Conservation (phyloP, 2,329 filamentous ascomycete species). For the Dothistroma septosporum region DNA sequence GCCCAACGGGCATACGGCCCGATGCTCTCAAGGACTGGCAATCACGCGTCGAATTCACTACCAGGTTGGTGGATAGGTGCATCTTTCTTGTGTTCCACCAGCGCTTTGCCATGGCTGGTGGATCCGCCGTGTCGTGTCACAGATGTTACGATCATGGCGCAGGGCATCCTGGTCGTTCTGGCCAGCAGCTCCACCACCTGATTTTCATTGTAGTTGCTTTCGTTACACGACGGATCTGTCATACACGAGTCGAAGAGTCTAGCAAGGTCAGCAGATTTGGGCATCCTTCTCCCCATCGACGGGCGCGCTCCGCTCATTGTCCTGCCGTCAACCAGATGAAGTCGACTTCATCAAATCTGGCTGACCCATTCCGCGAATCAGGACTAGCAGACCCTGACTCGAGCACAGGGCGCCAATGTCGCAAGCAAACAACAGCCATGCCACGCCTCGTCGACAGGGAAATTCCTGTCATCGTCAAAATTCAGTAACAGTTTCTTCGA, state of each 20-base stretch:
- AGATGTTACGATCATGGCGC: background rate
- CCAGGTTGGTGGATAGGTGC: slow-evolving; percentile 6
- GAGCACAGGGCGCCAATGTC: background rate
- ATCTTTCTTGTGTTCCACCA: background rate
- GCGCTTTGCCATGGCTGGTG: background rate
- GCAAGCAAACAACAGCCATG: background rate
- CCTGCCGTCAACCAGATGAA: slow-evolving; percentile 2
- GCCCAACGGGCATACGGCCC: slow-evolving; percentile 1
- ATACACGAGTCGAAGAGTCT: background rate
- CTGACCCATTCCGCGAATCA: background rate
- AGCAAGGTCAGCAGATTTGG: background rate
- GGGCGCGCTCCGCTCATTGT: background rate
- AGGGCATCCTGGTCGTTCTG: background rate
- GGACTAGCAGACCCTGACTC: background rate
- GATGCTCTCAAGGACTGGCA: background rate
- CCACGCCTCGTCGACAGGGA: background rate
- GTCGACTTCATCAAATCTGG: background rate
- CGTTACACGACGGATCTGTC: background rate
- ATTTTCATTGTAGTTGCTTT: background rate
- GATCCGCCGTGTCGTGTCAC: background rate
- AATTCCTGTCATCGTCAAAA: background rate
- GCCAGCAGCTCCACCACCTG: background rate
- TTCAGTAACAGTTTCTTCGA: background rate
- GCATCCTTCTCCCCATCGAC: background rate
- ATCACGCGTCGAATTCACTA: background rate